phyloP scores from a whole-genome alignment of 768 basidiomycete genomes.

The Boletus patriciae region DNA sequence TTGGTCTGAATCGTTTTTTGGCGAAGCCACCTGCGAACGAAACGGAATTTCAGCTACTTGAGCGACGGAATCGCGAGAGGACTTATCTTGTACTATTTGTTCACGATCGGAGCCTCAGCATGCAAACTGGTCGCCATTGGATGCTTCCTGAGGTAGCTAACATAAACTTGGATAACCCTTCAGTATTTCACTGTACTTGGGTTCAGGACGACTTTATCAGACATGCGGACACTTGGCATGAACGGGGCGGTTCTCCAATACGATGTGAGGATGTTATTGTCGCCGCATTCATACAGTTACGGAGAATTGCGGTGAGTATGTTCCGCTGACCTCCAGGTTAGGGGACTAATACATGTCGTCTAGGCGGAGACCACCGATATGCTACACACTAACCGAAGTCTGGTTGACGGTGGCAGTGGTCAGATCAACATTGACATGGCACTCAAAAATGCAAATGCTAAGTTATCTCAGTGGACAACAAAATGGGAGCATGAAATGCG shows the following conservation, averaged over 20 bases:
- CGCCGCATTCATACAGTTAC: constrained; percentile 72
- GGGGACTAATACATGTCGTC: constrained; percentile 4
- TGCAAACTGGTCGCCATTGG: constrained; percentile 84
- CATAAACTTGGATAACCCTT: not conserved
- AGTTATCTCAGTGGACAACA: constrained; percentile 70
- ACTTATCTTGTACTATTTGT: constrained; percentile 85
- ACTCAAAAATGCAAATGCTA: constrained; percentile 68
- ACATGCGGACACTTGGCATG: constrained; percentile 70
- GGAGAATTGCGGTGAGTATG: constrained; percentile 70
- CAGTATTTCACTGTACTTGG: constrained; percentile 12
- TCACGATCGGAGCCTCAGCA: constrained; percentile 83
- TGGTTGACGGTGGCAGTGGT: constrained; percentile 42
- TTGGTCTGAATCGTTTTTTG: constrained; percentile 72
- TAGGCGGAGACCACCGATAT: constrained; percentile 81
- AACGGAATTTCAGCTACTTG: constrained; percentile 61
- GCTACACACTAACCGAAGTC: constrained; percentile 56
- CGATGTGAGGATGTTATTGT: constrained; percentile 83
- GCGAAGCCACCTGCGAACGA: constrained; percentile 57
- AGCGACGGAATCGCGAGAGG: constrained; percentile 82
- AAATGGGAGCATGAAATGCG: constrained; percentile 74
- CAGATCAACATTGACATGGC: constrained; percentile 76
- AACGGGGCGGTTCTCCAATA: constrained; percentile 46
- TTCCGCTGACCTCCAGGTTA: not conserved
- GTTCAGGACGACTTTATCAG: constrained; percentile 67
- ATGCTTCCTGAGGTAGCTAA: constrained; percentile 72